A percentile compares a stretch with the other conserved stretches of the same genome.
Conservation (phyloP, 208 protist genomes). For the Leishmania arabica region DNA sequence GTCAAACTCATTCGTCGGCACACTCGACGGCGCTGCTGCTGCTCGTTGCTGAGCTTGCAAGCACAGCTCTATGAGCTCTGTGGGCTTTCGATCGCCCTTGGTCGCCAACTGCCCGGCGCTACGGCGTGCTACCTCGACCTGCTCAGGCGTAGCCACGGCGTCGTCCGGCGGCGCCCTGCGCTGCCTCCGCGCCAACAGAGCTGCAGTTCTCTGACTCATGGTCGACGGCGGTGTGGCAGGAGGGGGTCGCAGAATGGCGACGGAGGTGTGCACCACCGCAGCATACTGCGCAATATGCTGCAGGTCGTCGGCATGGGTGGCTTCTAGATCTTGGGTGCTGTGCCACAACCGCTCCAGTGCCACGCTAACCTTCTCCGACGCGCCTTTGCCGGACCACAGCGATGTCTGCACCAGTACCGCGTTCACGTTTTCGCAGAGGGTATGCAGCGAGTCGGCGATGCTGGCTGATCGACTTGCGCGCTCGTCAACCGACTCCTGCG, state of each 20-base stretch:
- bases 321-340: slow-evolving; percentile 22
- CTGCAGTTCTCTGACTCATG: background rate
- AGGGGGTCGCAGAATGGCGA: slow-evolving; percentile 14
- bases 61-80: slow-evolving; percentile 20
- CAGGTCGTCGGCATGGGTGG: slow-evolving; percentile 7
- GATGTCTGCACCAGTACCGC: slow-evolving; percentile 49
- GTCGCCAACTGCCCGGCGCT: slow-evolving; percentile 18
- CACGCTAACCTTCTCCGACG: slow-evolving; percentile 42
- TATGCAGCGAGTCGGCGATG: slow-evolving; percentile 25
- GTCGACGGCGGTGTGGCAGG: background rate
- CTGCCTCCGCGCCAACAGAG: slow-evolving; percentile 8
- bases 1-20: slow-evolving; percentile 34
- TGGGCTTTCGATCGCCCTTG: slow-evolving; percentile 14
- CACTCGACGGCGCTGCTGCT: slow-evolving; percentile 14
- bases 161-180: slow-evolving; percentile 3
- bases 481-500: slow-evolving; percentile 24
- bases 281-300: slow-evolving; percentile 19
- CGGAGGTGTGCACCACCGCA: slow-evolving; percentile 19
- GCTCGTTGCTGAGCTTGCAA: background rate
- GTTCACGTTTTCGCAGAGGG: slow-evolving; percentile 51
- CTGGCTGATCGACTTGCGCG: slow-evolving; percentile 10
- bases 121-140: slow-evolving; percentile 13
- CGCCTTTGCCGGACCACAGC: slow-evolving; percentile 41
- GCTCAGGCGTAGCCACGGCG: slow-evolving; percentile 3
- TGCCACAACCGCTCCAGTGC: slow-evolving; percentile 44